A percentile compares a stretch with the other conserved stretches of the same genome.
Evolutionary conservation across 257 asterid genomes (phyloP).

Genomic region (Cruciata laevipes): DNA sequence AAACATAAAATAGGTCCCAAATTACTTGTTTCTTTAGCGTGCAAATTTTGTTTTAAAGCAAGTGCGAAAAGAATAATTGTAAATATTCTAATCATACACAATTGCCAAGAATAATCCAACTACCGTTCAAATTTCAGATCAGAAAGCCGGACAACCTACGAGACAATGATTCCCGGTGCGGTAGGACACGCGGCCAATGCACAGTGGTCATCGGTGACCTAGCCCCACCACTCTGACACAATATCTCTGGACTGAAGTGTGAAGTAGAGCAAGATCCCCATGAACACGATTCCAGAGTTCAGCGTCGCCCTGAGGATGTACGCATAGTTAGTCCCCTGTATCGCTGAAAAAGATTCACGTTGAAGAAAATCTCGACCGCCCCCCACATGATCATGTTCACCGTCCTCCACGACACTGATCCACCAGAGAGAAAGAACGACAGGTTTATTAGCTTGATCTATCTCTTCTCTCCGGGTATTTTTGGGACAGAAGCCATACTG

Average conservation of each 20-base stretch:
- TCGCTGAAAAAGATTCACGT: conserved; percentile 39
- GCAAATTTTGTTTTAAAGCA: too few species aligned
- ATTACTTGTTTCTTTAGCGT: too few species aligned
- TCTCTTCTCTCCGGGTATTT: conserved; percentile 49
- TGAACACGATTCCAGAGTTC: conserved; percentile 70
- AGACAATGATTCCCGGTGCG: conserved; percentile 37
- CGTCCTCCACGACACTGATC: conserved; percentile 35
- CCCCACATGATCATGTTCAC: conserved; percentile 63
- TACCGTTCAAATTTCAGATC: neutral
- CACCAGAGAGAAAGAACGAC: conserved; percentile 51
- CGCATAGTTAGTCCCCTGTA: conserved; percentile 59
- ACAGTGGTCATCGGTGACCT: conserved; percentile 51
- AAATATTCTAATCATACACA: too few species aligned
- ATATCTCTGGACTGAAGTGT: conserved; percentile 34
- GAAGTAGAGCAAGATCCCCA: conserved; percentile 56
- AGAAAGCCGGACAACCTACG: conserved; percentile 48
- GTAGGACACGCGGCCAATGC: conserved; percentile 62
- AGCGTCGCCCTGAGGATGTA: conserved; percentile 58
- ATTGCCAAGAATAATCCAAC: too few species aligned
- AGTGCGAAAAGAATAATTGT: too few species aligned
- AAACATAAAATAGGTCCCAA: too few species aligned
- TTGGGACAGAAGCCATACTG: conserved; percentile 44
- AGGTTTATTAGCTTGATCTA: conserved; percentile 48
- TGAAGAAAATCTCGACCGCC: conserved; percentile 47
- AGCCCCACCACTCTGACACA: conserved; percentile 72